A percentile compares a stretch with the other conserved stretches of the same genome.
These are phyloP conservation scores for Phascolomyces articulosus DNA, from an alignment of 371 early-diverging fungal species.

Conservation along the genomic window DNA sequence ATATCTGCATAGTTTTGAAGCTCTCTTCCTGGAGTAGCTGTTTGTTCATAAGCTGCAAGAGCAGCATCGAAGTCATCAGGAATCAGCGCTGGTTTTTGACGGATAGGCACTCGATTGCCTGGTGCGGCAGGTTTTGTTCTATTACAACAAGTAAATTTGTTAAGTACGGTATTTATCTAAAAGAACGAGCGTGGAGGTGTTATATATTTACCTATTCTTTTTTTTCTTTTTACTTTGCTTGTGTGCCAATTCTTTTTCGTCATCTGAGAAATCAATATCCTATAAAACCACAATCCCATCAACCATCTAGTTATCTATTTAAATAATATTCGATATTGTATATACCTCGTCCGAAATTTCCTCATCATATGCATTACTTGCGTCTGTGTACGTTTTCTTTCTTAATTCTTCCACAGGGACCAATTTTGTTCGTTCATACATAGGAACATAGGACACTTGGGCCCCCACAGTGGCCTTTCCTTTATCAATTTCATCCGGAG, in stretches of 20 bases:
- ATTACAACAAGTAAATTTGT: no score
- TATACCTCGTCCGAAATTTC: constrained; percentile 59
- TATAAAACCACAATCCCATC: no score
- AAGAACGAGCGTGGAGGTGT: no score
- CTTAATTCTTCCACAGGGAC: constrained; percentile 71
- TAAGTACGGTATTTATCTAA: no score
- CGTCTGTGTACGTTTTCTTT: constrained; percentile 84
- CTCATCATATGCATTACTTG: constrained; percentile 92
- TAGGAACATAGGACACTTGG: constrained; percentile 65
- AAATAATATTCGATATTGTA: no score
- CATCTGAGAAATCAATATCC: constrained; percentile 89
- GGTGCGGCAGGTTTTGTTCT: no score
- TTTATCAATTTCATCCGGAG: constrained; percentile 59
- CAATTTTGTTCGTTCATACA: constrained; percentile 54
- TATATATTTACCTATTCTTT: constrained; percentile 15
- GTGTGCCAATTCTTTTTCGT: constrained; percentile 75
- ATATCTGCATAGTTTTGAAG: constrained; percentile 42
- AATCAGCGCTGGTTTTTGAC: no score
- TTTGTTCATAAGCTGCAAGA: constrained; percentile 23
- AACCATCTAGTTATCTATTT: no score
- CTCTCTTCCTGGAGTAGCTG: constrained; percentile 20
- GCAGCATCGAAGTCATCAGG: constrained; percentile 25
- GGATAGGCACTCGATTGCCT: no score
- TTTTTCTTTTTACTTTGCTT: constrained; percentile 47
- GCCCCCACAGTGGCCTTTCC: constrained; percentile 48